Conservation (phyloP, 169 alveolate species). For the Miamiensis avidus region DNA sequence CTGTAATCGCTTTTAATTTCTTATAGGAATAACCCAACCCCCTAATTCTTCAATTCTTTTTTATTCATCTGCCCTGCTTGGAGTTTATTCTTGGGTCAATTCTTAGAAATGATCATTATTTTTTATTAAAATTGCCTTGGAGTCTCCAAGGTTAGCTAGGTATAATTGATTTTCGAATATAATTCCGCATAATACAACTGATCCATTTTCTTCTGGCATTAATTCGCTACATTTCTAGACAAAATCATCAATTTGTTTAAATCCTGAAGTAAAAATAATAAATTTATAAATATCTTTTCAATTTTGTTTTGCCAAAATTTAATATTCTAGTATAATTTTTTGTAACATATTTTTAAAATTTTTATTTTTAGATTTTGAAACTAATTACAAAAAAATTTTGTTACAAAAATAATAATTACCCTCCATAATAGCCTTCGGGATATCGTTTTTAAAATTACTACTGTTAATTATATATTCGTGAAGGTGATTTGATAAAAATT, state of each 20-base stretch:
- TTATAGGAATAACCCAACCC: constrained; percentile 30
- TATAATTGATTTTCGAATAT: constrained; percentile 28
- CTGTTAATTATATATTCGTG: not conserved
- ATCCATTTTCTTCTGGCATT: constrained; percentile 28
- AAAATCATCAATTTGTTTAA: constrained; percentile 17
- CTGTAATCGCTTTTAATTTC: constrained; percentile 38
- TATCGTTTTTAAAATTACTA: not conserved
- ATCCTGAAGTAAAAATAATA: constrained; percentile 10
- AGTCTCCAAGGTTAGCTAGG: constrained; percentile 59
- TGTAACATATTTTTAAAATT: too few species aligned
- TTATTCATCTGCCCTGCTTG: constrained; percentile 47
- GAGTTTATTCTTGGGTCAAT: constrained; percentile 49
- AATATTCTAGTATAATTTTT: too few species aligned
- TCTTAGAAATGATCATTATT: constrained; percentile 21
- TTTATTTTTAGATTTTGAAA: too few species aligned
- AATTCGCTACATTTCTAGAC: constrained; percentile 18
- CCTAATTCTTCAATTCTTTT: constrained; percentile 33
- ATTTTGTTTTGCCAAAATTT: too few species aligned
- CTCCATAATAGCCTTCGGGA: not conserved
- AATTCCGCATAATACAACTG: constrained; percentile 36
- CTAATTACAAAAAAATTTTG: too few species aligned
- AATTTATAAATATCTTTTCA: too few species aligned
- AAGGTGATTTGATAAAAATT: constrained; percentile 23
- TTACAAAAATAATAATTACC: not conserved
- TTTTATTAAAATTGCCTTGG: constrained; percentile 43